A percentile compares a stretch with the other conserved stretches of the same genome.
These are phyloP conservation scores for Cladophialophora bantiana DNA, from an alignment of 2,329 filamentous ascomycete species.

Conservation along the genomic window DNA sequence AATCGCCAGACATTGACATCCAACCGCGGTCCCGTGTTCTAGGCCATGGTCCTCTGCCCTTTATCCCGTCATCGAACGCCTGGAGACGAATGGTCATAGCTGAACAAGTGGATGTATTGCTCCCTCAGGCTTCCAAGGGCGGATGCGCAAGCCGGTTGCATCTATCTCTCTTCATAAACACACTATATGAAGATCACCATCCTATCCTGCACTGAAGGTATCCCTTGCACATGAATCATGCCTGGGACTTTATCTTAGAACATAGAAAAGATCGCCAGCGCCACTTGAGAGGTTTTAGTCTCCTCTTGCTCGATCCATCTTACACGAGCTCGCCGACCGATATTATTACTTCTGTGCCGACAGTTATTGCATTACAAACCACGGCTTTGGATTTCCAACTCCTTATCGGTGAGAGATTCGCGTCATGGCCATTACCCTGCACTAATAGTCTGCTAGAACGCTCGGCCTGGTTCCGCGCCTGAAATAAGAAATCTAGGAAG, in stretches of 20 bases:
- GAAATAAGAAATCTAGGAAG: not conserved
- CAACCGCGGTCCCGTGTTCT: constrained; percentile 5
- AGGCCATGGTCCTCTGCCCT: constrained; percentile 2
- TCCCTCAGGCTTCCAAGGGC: constrained; percentile 8
- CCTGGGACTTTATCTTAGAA: constrained; percentile 8
- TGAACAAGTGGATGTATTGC: constrained; percentile 8
- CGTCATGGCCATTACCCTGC: not conserved
- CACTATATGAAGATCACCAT: not conserved
- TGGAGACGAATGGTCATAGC: constrained; percentile 7
- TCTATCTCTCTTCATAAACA: constrained; percentile 6
- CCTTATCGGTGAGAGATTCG: not conserved
- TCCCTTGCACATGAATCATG: constrained; percentile 26
- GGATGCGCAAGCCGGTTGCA: constrained; percentile 3
- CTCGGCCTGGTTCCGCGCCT: not conserved
- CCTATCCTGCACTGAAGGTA: not conserved
- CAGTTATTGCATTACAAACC: not conserved
- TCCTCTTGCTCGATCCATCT: not conserved
- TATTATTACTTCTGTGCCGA: not conserved
- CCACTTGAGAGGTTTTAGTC: not conserved
- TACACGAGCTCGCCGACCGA: not conserved
- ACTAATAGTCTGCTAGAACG: not conserved
- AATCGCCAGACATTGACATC: not conserved
- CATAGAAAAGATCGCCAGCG: constrained; percentile 23
- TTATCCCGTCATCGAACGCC: constrained; percentile 1
- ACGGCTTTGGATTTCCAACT: not conserved